Conservation (phyloP, 1,139 yeast species). For the Yamadazyma jaroonii region DNA sequence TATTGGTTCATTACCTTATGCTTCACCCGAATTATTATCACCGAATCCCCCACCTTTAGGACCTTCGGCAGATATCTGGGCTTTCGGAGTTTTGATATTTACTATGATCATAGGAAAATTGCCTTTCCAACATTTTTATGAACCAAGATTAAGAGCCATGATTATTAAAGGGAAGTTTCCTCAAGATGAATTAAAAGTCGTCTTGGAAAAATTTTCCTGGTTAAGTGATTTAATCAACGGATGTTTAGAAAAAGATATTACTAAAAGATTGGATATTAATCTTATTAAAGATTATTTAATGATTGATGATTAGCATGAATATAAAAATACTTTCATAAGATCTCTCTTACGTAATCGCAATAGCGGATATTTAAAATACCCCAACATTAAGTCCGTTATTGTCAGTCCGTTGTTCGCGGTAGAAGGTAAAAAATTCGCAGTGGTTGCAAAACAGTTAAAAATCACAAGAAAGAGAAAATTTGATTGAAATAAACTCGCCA, state of each 20-base stretch:
- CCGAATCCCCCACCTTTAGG: slow-evolving; percentile 69
- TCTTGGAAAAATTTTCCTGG: slow-evolving; percentile 26
- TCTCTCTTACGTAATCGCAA: too few relatives aligned
- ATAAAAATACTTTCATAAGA: neutral
- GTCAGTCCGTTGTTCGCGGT: too few relatives aligned
- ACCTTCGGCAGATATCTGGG: slow-evolving; percentile 86
- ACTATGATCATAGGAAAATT: slow-evolving; percentile 71
- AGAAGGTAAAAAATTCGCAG: too few relatives aligned
- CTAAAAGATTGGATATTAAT: slow-evolving; percentile 49
- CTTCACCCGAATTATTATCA: slow-evolving; percentile 78
- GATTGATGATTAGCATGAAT: slow-evolving; percentile 10
- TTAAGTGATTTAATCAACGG: slow-evolving; percentile 49
- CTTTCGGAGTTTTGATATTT: slow-evolving; percentile 75
- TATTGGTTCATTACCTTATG: slow-evolving; percentile 90
- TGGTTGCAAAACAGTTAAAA: too few relatives aligned
- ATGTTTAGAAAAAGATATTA: slow-evolving; percentile 52
- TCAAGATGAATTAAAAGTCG: slow-evolving; percentile 38
- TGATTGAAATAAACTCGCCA: too few relatives aligned
- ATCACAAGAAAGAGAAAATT: too few relatives aligned
- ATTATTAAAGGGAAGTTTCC: slow-evolving; percentile 69
- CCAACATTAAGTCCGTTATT: too few relatives aligned
- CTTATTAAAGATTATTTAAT: slow-evolving; percentile 19
- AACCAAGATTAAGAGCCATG: slow-evolving; percentile 72
- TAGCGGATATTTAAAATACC: too few relatives aligned
- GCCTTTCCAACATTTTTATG: slow-evolving; percentile 81